Evolutionary conservation across 2,329 filamentous ascomycete genomes (phyloP).

Genomic region (Beauveria pseudobassiana): DNA sequence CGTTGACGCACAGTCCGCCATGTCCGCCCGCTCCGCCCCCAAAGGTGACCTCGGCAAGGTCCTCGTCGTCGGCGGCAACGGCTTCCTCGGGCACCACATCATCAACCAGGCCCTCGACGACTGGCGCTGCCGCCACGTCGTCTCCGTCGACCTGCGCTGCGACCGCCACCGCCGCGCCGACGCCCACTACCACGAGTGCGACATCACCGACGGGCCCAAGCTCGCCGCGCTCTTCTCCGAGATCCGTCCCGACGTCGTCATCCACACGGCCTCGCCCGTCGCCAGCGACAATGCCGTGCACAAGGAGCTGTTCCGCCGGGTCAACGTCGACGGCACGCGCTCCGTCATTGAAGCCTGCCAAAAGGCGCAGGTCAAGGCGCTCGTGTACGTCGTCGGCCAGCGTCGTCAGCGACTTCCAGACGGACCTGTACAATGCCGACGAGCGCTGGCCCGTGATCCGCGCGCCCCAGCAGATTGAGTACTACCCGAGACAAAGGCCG

Average conservation of each 20-base stretch:
- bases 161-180: constrained; percentile 56
- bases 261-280: constrained; percentile 78
- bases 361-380: constrained; percentile 63
- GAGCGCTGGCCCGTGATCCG: constrained; percentile 73
- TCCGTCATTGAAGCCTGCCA: constrained; percentile 69
- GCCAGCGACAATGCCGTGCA: constrained; percentile 44
- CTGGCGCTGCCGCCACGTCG: constrained; percentile 46
- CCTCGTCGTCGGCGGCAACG: constrained; percentile 75
- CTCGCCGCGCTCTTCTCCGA: constrained; percentile 57
- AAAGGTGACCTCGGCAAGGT: constrained; percentile 56
- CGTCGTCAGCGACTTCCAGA: constrained; percentile 73
- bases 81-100: constrained; percentile 77
- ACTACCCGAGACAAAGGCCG: constrained; percentile 87
- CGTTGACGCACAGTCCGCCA: neutral
- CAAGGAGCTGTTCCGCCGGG: constrained; percentile 61
- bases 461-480: constrained; percentile 63
- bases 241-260: constrained; percentile 70
- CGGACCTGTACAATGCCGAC: constrained; percentile 75
- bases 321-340: constrained; percentile 83
- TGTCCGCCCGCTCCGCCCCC: constrained; percentile 19
- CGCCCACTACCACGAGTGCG: constrained; percentile 62
- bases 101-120: constrained; percentile 60
- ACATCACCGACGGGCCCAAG: constrained; percentile 61
- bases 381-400: constrained; percentile 89
- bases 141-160: constrained; percentile 67